phyloP scores from a whole-genome alignment of 768 basidiomycete species.

The Phanerochaete carnosa region DNA sequence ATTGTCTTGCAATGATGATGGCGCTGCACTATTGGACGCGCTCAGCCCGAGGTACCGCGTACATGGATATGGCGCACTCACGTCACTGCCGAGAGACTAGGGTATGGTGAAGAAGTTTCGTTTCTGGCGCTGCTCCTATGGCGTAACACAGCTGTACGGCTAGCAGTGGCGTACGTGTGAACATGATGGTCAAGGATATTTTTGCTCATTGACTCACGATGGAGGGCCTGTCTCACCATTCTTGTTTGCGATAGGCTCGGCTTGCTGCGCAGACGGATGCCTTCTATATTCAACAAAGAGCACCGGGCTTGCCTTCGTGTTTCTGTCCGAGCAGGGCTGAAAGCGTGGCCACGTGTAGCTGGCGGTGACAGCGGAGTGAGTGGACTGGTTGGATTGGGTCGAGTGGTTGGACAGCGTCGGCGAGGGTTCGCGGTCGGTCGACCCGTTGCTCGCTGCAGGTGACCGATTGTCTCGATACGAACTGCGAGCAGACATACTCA shows the following conservation, averaged over 20 bases:
- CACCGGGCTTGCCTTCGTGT: not conserved
- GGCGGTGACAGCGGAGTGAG: not conserved
- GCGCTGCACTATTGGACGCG: not conserved
- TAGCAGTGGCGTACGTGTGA: not conserved
- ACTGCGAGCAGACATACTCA: not conserved
- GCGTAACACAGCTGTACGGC: not conserved
- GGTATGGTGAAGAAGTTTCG: not conserved
- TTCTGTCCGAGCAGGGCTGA: not conserved
- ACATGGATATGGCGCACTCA: not conserved
- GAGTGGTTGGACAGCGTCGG: not conserved
- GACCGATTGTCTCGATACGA: not conserved
- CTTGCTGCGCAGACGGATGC: not conserved
- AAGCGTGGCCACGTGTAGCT: constrained; percentile 13
- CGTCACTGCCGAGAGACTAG: constrained; percentile 11
- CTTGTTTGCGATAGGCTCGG: not conserved
- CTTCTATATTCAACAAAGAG: constrained; percentile 11
- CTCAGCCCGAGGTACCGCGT: not conserved
- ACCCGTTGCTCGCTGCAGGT: not conserved
- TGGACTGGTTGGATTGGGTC: not conserved
- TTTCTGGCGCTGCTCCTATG: not conserved
- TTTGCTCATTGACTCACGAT: not conserved
- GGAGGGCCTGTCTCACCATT: not conserved
- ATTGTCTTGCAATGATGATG: constrained; percentile 1
- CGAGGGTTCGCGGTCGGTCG: not conserved
- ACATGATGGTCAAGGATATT: not conserved